Evolutionary conservation across 495 filamentous ascomycete species (phyloP).

Genomic region (Talaromyces nanjingensis): DNA sequence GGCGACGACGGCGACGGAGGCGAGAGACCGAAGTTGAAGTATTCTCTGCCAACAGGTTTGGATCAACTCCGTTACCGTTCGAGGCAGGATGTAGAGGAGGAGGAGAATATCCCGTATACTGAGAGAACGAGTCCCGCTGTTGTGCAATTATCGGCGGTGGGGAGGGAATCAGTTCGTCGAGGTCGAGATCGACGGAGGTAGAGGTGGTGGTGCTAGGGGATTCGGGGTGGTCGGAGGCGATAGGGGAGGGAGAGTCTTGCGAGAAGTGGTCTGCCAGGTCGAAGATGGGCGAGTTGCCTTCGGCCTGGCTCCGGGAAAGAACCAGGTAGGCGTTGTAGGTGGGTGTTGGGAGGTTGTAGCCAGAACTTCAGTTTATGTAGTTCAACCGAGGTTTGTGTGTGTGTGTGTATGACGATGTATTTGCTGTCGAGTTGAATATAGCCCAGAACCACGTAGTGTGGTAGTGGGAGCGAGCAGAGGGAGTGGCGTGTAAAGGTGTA

Average conservation of each 20-base stretch:
- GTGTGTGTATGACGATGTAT: neutral
- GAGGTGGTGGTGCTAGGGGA: conserved; percentile 31
- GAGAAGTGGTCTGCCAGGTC: conserved; percentile 59
- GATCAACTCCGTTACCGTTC: neutral
- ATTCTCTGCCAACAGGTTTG: conserved; percentile 8
- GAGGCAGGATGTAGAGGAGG: neutral
- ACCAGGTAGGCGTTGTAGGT: conserved; percentile 40
- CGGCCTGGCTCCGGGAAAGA: conserved; percentile 41
- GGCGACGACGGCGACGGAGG: conserved; percentile 26
- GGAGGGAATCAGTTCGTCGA: conserved; percentile 1
- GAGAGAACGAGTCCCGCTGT: neutral
- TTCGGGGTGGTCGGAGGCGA: conserved; percentile 50
- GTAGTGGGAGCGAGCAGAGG: neutral
- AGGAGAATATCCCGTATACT: conserved; percentile 2
- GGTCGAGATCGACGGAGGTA: conserved; percentile 5
- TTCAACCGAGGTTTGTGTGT: neutral
- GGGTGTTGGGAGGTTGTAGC: neutral
- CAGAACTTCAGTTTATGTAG: neutral
- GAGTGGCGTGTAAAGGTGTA: neutral
- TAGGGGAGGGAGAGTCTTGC: conserved; percentile 43
- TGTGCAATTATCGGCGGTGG: neutral
- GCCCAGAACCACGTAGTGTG: neutral
- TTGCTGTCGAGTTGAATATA: neutral
- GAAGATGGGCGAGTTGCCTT: conserved; percentile 43
- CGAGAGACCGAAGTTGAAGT: conserved; percentile 12